phyloP scores from a whole-genome alignment of 2,329 filamentous ascomycete species.

The Curvularia verruculosa region DNA sequence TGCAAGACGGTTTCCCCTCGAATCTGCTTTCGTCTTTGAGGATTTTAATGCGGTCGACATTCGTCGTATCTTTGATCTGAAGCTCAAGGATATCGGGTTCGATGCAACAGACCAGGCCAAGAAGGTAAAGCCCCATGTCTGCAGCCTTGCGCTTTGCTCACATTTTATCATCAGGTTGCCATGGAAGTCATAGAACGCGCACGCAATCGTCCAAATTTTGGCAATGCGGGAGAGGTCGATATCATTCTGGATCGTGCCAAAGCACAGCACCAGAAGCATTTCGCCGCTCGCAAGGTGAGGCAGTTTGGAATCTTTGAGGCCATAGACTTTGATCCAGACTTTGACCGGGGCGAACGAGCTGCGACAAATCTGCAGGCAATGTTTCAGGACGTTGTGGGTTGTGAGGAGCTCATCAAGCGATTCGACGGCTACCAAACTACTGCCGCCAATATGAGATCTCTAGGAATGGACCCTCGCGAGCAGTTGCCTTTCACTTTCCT shows the following conservation, averaged over 20 bases:
- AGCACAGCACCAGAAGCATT: slow-evolving; percentile 55
- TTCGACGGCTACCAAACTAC: slow-evolving; percentile 63
- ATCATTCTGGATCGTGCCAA: slow-evolving; percentile 68
- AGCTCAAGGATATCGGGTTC: slow-evolving; percentile 64
- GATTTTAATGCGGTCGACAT: slow-evolving; percentile 69
- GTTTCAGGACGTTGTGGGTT: slow-evolving; percentile 66
- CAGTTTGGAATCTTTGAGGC: slow-evolving; percentile 49
- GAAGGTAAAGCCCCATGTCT: slow-evolving; percentile 10
- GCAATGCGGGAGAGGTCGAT: slow-evolving; percentile 77
- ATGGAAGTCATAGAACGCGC: slow-evolving; percentile 66
- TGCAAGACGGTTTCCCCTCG: slow-evolving; percentile 67
- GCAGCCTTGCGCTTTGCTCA: background rate
- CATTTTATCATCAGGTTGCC: slow-evolving; percentile 42
- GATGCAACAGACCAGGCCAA: slow-evolving; percentile 59
- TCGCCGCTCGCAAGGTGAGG: slow-evolving; percentile 35
- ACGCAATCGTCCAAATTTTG: slow-evolving; percentile 69
- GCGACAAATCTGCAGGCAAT: slow-evolving; percentile 56
- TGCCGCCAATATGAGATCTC: slow-evolving; percentile 57
- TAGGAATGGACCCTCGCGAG: slow-evolving; percentile 62
- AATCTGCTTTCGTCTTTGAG: slow-evolving; percentile 69
- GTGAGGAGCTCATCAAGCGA: slow-evolving; percentile 60
- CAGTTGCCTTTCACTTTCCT: slow-evolving; percentile 71
- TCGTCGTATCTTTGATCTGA: slow-evolving; percentile 64
- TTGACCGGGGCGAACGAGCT: slow-evolving; percentile 57
- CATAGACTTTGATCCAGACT: slow-evolving; percentile 65